Evolutionary conservation across 805 yeast species (phyloP).

Genomic region (Wickerhamiella parazyma): DNA sequence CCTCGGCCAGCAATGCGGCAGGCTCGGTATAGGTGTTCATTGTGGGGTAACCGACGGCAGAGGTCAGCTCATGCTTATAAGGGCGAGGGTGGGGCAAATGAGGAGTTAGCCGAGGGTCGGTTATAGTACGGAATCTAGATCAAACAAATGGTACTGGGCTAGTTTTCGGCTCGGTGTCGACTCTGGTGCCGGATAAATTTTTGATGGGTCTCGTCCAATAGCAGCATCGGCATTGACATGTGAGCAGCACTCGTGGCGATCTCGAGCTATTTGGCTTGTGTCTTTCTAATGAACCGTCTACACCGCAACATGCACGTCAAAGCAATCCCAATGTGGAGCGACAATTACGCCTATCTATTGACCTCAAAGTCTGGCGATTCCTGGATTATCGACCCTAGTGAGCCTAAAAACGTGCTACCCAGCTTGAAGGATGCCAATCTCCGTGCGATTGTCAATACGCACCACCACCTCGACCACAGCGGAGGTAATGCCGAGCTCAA

Average conservation of each 20-base stretch:
- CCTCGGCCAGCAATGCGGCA: slow-evolving; percentile 26
- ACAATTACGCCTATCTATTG: slow-evolving; percentile 75
- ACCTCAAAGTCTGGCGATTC: slow-evolving; percentile 47
- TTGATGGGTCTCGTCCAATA: too few species aligned
- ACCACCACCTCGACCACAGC: slow-evolving; percentile 91
- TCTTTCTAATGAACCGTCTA: slow-evolving; percentile 8
- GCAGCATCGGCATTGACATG: too few species aligned
- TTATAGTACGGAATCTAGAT: too few species aligned
- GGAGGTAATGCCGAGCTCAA: slow-evolving; percentile 54
- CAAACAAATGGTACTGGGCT: too few species aligned
- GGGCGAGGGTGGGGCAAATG: background rate
- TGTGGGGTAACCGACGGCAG: background rate
- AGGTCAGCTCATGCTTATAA: background rate
- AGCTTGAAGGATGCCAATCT: slow-evolving; percentile 32
- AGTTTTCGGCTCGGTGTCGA: too few species aligned
- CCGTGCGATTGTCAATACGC: slow-evolving; percentile 79
- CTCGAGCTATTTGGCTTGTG: background rate
- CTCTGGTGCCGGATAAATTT: too few species aligned
- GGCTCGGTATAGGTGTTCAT: slow-evolving; percentile 26
- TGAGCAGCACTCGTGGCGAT: too few species aligned
- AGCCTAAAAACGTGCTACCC: slow-evolving; percentile 55
- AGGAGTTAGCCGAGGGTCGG: background rate
- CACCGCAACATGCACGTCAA: slow-evolving; percentile 57
- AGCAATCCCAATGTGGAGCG: slow-evolving; percentile 84
- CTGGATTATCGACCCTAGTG: slow-evolving; percentile 89